These are phyloP conservation scores for Malassezia psittaci DNA, from an alignment of 1,284 basidiomycete species.

Conservation along the genomic window DNA sequence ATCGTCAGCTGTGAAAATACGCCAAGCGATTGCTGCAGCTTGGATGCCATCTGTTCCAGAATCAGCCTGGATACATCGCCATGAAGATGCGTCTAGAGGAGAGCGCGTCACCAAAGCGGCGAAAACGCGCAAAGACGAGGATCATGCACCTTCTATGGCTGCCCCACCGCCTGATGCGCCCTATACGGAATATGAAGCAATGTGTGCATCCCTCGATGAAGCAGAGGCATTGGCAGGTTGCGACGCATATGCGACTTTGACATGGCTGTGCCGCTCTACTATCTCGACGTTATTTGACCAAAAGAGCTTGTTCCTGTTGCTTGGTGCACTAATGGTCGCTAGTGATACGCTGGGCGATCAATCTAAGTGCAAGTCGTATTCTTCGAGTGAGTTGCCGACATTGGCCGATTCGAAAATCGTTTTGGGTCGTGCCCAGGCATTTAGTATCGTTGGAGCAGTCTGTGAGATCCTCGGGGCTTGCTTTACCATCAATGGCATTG, in stretches of 20 bases:
- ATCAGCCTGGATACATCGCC: neutral
- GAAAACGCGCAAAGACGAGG: neutral
- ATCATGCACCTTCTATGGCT: neutral
- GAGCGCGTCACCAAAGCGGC: neutral
- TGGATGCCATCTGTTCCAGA: neutral
- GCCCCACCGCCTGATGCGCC: neutral
- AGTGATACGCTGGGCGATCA: neutral
- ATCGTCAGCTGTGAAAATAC: neutral
- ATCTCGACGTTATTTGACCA: neutral
- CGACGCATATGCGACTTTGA: neutral
- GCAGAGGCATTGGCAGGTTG: neutral
- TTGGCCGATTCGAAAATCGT: neutral
- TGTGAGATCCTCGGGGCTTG: conserved; percentile 28
- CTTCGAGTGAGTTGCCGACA: neutral
- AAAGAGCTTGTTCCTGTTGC: neutral
- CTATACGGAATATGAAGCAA: neutral
- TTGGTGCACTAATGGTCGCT: conserved; percentile 1
- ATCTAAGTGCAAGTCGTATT: neutral
- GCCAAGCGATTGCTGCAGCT: neutral
- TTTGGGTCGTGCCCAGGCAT: conserved; percentile 16
- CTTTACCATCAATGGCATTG: conserved; percentile 23
- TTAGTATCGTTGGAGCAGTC: conserved; percentile 33
- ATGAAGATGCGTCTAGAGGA: neutral
- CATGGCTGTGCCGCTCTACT: neutral
- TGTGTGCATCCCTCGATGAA: neutral